Conservation (phyloP, 1,139 yeast genomes). For the Debaryomyces subglobosus region DNA sequence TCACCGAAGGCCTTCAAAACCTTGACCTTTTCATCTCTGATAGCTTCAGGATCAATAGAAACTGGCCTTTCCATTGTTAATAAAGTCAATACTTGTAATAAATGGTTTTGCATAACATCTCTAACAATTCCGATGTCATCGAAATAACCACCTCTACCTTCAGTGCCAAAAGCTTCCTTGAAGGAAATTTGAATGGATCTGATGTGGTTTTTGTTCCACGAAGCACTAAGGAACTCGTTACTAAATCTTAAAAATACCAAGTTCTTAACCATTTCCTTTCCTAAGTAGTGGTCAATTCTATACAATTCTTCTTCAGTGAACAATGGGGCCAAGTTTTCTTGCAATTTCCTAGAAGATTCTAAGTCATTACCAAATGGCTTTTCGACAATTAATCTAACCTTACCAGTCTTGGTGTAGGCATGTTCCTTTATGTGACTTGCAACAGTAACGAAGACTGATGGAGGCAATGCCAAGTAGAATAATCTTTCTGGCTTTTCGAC, state of each 20-base stretch:
- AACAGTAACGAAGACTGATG: slow-evolving; percentile 83
- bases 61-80: slow-evolving; percentile 96
- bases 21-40: slow-evolving; percentile 95
- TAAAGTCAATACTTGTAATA: slow-evolving; percentile 87
- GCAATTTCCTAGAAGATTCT: slow-evolving; percentile 74
- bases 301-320: slow-evolving; percentile 90
- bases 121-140: slow-evolving; percentile 94
- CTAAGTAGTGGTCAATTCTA: slow-evolving; percentile 96
- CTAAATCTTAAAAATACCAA: slow-evolving; percentile 87
- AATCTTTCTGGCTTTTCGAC: slow-evolving; percentile 66
- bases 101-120: slow-evolving; percentile 98
- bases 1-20: slow-evolving; percentile 80
- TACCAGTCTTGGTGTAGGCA: slow-evolving; percentile 69
- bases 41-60: slow-evolving; percentile 85
- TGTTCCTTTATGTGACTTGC: slow-evolving; percentile 71
- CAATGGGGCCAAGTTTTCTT: slow-evolving; percentile 75
- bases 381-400: slow-evolving; percentile 85
- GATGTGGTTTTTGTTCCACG: slow-evolving; percentile 84
- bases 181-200: slow-evolving; percentile 83
- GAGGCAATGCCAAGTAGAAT: slow-evolving; percentile 93
- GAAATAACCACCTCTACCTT: slow-evolving; percentile 98
- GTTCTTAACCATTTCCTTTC: slow-evolving; percentile 97
- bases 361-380: slow-evolving; percentile 98
- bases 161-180: slow-evolving; percentile 97
- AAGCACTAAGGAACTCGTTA: slow-evolving; percentile 78